Conservation (phyloP, 371 early-diverging fungal genomes). For the Rhizopus sp. region DNA sequence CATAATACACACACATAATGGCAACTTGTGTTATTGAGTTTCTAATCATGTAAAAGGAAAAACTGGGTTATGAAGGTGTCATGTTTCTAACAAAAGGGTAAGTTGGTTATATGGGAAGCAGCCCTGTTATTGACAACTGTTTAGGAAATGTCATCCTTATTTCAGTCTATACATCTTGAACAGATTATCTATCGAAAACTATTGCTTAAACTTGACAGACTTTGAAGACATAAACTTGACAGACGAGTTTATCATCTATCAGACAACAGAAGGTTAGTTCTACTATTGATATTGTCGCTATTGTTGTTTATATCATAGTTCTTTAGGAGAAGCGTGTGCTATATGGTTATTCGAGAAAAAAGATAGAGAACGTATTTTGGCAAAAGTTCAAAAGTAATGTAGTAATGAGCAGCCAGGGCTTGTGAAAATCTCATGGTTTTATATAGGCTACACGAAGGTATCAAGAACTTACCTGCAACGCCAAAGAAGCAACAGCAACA, state of each 20-base stretch:
- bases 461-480: constrained; percentile 26
- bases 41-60: constrained; percentile 48
- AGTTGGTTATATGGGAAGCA: not conserved
- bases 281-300: not conserved
- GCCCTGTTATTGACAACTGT: not conserved
- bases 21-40: not conserved
- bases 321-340: constrained; percentile 57
- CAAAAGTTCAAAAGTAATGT: constrained; percentile 57
- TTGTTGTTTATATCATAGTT: not conserved
- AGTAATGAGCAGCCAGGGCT: constrained; percentile 19
- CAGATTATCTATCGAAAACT: constrained; percentile 67
- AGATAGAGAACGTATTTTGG: constrained; percentile 65
- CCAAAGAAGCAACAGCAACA: constrained; percentile 9
- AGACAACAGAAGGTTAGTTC: constrained; percentile 57
- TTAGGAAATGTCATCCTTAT: constrained; percentile 45
- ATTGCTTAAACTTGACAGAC: constrained; percentile 54
- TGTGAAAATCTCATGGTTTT: constrained; percentile 10
- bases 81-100: constrained; percentile 63
- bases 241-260: constrained; percentile 73
- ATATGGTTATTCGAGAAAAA: constrained; percentile 75
- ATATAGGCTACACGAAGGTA: constrained; percentile 30
- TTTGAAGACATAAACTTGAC: constrained; percentile 64
- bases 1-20: not conserved
- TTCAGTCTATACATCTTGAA: constrained; percentile 74
- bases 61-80: constrained; percentile 70